Percentiles rank a stretch among this genome's conserved stretches.
Conservation (phyloP, 2,329 filamentous ascomycete genomes). For the Alternaria infectoria region DNA sequence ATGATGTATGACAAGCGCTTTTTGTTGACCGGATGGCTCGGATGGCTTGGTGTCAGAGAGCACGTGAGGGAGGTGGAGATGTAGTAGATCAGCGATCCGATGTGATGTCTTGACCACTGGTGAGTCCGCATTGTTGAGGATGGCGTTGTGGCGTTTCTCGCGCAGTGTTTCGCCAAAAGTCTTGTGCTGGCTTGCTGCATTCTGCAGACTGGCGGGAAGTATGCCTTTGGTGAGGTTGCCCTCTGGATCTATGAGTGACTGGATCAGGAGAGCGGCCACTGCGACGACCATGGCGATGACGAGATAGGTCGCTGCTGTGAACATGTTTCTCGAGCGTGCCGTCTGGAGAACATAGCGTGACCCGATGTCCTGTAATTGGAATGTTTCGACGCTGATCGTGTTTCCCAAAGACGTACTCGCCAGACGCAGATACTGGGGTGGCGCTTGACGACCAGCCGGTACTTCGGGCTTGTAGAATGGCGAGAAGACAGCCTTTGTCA, state of each 20-base stretch:
- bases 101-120: slow-evolving; percentile 34
- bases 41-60: slow-evolving; percentile 9
- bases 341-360: slow-evolving; percentile 74
- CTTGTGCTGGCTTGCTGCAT: slow-evolving; percentile 36
- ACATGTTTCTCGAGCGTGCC: slow-evolving; percentile 56
- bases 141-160: slow-evolving; percentile 31
- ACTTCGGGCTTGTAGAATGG: slow-evolving; percentile 51
- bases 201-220: slow-evolving; percentile 60
- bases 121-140: slow-evolving; percentile 34
- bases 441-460: slow-evolving; percentile 30
- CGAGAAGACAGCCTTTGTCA: slow-evolving; percentile 61
- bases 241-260: slow-evolving; percentile 63
- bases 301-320: slow-evolving; percentile 63
- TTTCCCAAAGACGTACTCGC: slow-evolving; percentile 83
- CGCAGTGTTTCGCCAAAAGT: slow-evolving; percentile 37
- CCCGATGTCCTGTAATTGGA: slow-evolving; percentile 65
- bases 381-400: slow-evolving; percentile 78
- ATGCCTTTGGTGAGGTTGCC: slow-evolving; percentile 54
- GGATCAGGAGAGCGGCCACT: slow-evolving; percentile 67
- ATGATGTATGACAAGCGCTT: slow-evolving; percentile 52
- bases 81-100: slow-evolving; percentile 43
- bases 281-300: slow-evolving; percentile 65
- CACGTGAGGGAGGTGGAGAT: slow-evolving; percentile 29
- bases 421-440: slow-evolving; percentile 71
- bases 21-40: slow-evolving; percentile 22